phyloP scores from a whole-genome alignment of 257 asterid species.

The Petunia secreta region DNA sequence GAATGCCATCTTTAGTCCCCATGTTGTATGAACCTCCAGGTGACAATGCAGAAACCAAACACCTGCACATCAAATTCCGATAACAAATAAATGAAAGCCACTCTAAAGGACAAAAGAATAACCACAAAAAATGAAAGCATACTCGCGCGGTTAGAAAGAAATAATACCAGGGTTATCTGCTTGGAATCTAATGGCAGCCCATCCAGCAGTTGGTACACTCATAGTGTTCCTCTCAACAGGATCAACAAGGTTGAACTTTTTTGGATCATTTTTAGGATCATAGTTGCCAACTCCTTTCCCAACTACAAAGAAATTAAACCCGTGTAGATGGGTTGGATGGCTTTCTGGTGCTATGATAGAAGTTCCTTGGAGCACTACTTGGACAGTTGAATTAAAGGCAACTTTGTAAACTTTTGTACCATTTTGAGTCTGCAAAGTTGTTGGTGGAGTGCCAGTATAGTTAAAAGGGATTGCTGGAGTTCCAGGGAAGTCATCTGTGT shows the following conservation, averaged over 20 bases:
- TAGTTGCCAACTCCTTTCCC: constrained; percentile 69
- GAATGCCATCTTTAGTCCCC: constrained; percentile 87
- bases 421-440: constrained; percentile 55
- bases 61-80: constrained; percentile 46
- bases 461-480: constrained; percentile 60
- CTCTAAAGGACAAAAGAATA: background rate
- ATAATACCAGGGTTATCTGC: constrained; percentile 77
- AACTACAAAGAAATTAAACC: constrained; percentile 59
- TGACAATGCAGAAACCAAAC: constrained; percentile 82
- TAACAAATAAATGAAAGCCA: background rate
- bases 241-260: constrained; percentile 63
- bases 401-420: constrained; percentile 65
- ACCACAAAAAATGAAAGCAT: background rate
- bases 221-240: constrained; percentile 75
- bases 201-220: constrained; percentile 73
- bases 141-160: background rate
- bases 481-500: constrained; percentile 66
- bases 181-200: constrained; percentile 67
- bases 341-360: constrained; percentile 70
- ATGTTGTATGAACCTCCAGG: constrained; percentile 75
- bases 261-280: constrained; percentile 57
- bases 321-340: constrained; percentile 79
- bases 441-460: constrained; percentile 66
- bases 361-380: constrained; percentile 71
- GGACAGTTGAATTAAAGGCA: constrained; percentile 63